Percentiles rank a stretch among this genome's conserved stretches.
These are phyloP conservation scores for Panicum miliaceum DNA, from an alignment of 176 grass and related monocot genomes.

Conservation along the genomic window DNA sequence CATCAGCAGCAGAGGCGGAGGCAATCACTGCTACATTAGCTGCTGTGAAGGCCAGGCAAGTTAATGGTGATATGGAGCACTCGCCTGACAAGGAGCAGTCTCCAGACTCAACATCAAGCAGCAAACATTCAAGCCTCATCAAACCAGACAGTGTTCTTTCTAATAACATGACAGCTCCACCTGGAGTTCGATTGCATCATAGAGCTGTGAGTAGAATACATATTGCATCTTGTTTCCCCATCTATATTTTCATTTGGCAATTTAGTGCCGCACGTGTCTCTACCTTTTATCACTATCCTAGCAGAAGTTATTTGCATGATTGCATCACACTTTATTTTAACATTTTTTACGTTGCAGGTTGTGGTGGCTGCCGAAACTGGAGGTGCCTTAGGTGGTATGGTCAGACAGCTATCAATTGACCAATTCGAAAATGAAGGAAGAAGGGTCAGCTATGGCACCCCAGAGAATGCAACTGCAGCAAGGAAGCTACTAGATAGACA, in stretches of 20 bases:
- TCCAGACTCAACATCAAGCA: constrained; percentile 71
- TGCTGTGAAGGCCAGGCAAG: constrained; percentile 86
- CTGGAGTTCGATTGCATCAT: constrained; percentile 95
- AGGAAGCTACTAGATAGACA: constrained; percentile 93
- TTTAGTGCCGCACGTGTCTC: constrained; percentile 1
- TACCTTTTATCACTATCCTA: constrained; percentile 13
- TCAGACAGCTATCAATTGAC: constrained; percentile 96
- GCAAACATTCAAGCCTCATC: constrained; percentile 81
- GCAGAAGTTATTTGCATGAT: constrained; percentile 9
- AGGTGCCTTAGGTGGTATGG: constrained; percentile 97
- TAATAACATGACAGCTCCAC: constrained; percentile 62
- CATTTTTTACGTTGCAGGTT: constrained; percentile 49
- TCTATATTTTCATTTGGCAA: constrained; percentile 31
- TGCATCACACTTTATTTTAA: constrained; percentile 15
- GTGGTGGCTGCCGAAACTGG: constrained; percentile 98
- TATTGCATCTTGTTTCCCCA: constrained; percentile 4
- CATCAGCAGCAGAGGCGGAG: constrained; percentile 90
- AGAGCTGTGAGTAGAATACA: constrained; percentile 88
- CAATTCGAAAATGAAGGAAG: constrained; percentile 99
- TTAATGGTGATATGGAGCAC: constrained; percentile 81
- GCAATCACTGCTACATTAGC: constrained; percentile 92
- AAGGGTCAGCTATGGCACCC: constrained; percentile 96
- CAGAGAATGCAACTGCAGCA: constrained; percentile 91
- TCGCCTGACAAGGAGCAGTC: constrained; percentile 59
- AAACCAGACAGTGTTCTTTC: constrained; percentile 63